Conservation (phyloP, 139 green algal genomes). For the Chlamydomonas sp. region DNA sequence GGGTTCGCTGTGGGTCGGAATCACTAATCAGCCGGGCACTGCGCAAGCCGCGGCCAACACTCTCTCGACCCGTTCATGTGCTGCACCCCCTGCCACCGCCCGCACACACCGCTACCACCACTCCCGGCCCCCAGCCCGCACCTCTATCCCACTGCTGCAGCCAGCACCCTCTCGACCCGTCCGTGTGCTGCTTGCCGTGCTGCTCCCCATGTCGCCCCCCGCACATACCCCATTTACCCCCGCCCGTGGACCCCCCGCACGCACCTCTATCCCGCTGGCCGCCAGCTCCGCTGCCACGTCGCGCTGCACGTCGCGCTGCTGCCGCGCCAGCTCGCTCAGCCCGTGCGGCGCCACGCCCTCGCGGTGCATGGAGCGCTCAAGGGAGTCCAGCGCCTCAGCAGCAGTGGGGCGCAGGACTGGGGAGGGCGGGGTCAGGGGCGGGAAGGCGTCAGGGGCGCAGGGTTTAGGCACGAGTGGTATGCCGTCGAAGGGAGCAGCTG, state of each 20-base stretch:
- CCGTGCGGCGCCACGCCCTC: conserved; percentile 1
- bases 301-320: conserved; percentile 1
- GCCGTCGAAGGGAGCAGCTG: too few species aligned
- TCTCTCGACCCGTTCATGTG: conserved; percentile 23
- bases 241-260: too few species aligned
- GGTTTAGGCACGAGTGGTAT: too few species aligned
- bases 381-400: conserved; percentile 17
- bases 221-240: background rate
- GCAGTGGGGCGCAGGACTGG: conserved; percentile 13
- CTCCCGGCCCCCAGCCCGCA: too few species aligned
- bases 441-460: background rate
- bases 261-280: conserved; percentile 36
- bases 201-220: too few species aligned
- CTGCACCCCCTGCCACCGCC: background rate
- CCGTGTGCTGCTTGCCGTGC: too few species aligned
- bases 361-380: conserved; percentile 22
- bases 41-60: conserved; percentile 13
- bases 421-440: background rate
- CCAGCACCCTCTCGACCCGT: too few species aligned
- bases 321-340: conserved; percentile 16
- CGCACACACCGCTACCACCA: too few species aligned
- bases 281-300: conserved; percentile 48
- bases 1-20: conserved; percentile 16
- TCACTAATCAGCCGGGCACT: conserved; percentile 36
- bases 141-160: too few species aligned